Base-by-base conservation (phyloP, 2,329 filamentous ascomycete genomes). In the Sporothrix variecibatus region DNA sequence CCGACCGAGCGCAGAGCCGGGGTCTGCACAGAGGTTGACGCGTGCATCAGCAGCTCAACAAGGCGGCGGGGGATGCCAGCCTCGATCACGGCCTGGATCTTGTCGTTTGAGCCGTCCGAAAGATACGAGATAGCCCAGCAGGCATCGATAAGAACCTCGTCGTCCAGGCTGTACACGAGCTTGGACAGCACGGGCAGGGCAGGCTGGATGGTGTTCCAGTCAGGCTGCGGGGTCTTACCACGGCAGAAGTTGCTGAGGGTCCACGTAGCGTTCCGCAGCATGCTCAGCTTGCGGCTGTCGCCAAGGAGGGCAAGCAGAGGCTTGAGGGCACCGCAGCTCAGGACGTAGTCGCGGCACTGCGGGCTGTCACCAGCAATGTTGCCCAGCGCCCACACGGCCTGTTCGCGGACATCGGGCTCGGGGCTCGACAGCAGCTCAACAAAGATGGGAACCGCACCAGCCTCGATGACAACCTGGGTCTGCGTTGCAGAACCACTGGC, bases 121-220 rank as follows among this genome's bases (percentile, higher is more conserved):
- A 99, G 90, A 82, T 99, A 99, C 0, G 95, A 98, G 81, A 99
- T 98, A 76, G 96, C 96, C 96, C 96, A 99, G 91, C 96, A 99
- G 75, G 96, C 96, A 84, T 99, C 96, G 80, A 99, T 99, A 75
- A 99, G 87, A 75, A 99, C 96, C 83, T 99, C 96, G 79, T 99
- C 96, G 81, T 99, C 96, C 73, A 99, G 90, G 76, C 96, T 98
- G 86, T 99, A 99, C 76, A 99, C 95, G 49, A 99, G 91, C 88
- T 99, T 99, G 78, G 96, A 91, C 75, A 99, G 91, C 69, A 99
- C 95, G 31, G 96, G 95, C 20, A 99, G 91, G 62, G 96, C 96
- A 49, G 96, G 96, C 72, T 94, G 89, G 82, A 99, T 99, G 51
- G 94, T 98, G 81, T 91, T 90, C 96, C 96, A 99, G 82, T 99